Conservation (phyloP, 1,139 yeast species). For the Lodderomyces pseudojiufengensis region DNA sequence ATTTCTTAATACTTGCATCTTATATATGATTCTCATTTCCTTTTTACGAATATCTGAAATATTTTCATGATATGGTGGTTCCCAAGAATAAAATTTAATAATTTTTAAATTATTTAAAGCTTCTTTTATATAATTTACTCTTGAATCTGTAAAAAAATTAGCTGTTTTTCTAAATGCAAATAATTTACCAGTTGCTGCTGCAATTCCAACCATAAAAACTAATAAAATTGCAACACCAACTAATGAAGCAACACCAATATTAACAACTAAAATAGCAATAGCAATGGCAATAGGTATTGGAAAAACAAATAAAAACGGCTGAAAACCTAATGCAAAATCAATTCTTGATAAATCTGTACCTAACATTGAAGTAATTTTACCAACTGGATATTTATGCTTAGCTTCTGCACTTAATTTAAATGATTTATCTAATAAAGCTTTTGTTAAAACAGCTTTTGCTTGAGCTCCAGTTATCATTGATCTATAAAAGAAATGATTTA, state of each 20-base stretch:
- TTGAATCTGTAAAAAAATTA: conserved; percentile 29
- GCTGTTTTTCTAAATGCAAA: conserved; percentile 27
- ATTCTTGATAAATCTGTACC: conserved; percentile 37
- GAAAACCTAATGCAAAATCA: conserved; percentile 33
- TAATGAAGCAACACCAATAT: conserved; percentile 35
- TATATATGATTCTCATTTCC: conserved; percentile 49
- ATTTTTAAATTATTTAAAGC: conserved; percentile 33
- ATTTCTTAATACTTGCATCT: conserved; percentile 55
- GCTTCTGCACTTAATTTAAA: conserved; percentile 59
- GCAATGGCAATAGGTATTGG: conserved; percentile 31
- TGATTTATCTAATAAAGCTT: conserved; percentile 64
- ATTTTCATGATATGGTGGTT: conserved; percentile 48
- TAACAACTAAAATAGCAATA: conserved; percentile 29
- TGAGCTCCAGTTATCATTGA: conserved; percentile 55
- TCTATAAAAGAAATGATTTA: conserved; percentile 30
- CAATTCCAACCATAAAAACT: conserved; percentile 23
- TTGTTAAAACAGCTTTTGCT: conserved; percentile 61
- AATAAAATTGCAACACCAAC: conserved; percentile 33
- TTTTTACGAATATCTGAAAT: conserved; percentile 43
- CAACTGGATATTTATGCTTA: conserved; percentile 56
- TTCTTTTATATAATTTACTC: conserved; percentile 34
- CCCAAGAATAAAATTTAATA: conserved; percentile 59
- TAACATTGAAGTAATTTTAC: conserved; percentile 58
- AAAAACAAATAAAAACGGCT: conserved; percentile 27
- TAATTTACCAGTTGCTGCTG: conserved; percentile 22